Conservation (phyloP, 306 rosid species). For the Acacia acuminata region DNA sequence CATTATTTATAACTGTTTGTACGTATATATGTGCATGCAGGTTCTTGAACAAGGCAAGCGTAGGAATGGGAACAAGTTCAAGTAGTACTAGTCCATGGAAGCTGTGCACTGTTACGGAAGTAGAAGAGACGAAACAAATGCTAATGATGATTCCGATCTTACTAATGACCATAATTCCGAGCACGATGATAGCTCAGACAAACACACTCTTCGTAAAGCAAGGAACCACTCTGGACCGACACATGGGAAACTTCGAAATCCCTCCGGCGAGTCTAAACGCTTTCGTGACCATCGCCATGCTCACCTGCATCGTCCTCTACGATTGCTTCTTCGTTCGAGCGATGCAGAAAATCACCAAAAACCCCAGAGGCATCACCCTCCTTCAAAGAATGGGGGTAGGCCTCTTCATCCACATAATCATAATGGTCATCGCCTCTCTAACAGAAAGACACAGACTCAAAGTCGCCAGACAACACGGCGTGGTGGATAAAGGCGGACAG, state of each 20-base stretch:
- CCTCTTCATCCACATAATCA: constrained; percentile 49
- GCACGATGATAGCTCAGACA: constrained; percentile 56
- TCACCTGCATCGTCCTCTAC: constrained; percentile 59
- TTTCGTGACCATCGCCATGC: constrained; percentile 75
- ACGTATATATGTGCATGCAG: constrained; percentile 40
- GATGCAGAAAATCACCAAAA: constrained; percentile 50
- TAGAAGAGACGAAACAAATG: constrained; percentile 89
- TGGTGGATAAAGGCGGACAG: constrained; percentile 31
- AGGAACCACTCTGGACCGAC: constrained; percentile 72
- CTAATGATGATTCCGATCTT: constrained; percentile 72
- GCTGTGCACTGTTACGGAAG: constrained; percentile 75
- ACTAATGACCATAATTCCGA: constrained; percentile 66
- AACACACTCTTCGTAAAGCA: constrained; percentile 72
- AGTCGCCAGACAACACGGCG: constrained; percentile 42
- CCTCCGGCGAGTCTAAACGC: constrained; percentile 71
- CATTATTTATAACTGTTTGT: too few species aligned
- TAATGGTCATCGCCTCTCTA: constrained; percentile 56
- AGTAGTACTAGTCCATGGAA: constrained; percentile 52
- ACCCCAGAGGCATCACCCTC: constrained; percentile 81
- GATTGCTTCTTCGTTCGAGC: constrained; percentile 59
- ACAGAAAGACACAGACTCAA: constrained; percentile 58
- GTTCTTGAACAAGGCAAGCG: constrained; percentile 74
- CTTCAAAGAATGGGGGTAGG: constrained; percentile 81
- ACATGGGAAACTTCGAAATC: constrained; percentile 63
- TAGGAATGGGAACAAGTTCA: constrained; percentile 41